Evolutionary conservation across 495 filamentous ascomycete species (phyloP).

Genomic region (Sordaria brevicollis): DNA sequence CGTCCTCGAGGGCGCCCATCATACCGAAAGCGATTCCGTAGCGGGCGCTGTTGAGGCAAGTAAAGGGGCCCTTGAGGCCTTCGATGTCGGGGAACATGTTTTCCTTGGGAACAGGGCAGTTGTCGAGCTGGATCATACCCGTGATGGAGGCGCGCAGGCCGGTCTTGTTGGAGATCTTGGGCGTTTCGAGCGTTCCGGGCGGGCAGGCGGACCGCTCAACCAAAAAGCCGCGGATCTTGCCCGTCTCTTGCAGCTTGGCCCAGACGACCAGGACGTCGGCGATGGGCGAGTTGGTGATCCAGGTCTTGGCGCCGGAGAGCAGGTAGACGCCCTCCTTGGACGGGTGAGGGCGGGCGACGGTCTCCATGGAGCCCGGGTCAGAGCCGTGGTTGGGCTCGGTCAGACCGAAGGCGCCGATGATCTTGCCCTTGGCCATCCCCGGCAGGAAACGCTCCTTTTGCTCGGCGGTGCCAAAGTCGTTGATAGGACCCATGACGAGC

Average conservation of each 20-base stretch:
- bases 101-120: conserved; percentile 76
- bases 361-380: conserved; percentile 95
- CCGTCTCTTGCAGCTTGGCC: conserved; percentile 83
- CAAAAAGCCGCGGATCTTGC: conserved; percentile 92
- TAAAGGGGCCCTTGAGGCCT: conserved; percentile 81
- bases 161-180: conserved; percentile 88
- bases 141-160: conserved; percentile 89
- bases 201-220: conserved; percentile 75
- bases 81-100: conserved; percentile 94
- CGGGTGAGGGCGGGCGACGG: conserved; percentile 73
- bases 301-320: conserved; percentile 84
- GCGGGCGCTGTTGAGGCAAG: conserved; percentile 84
- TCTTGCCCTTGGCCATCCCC: conserved; percentile 72
- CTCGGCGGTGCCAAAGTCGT: conserved; percentile 84
- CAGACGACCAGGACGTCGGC: conserved; percentile 85
- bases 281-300: conserved; percentile 98
- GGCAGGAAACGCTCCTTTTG: conserved; percentile 84
- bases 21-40: conserved; percentile 90
- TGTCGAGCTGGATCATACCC: conserved; percentile 92
- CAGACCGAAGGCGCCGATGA: conserved; percentile 85
- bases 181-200: conserved; percentile 82
- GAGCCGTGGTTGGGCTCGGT: conserved; percentile 98
- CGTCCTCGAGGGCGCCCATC: conserved; percentile 92
- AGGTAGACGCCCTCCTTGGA: conserved; percentile 76
- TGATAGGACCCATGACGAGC: conserved; percentile 91